These are phyloP conservation scores for Sporisorium iseilematis-ciliati DNA, from an alignment of 1,284 basidiomycete species.

Conservation along the genomic window DNA sequence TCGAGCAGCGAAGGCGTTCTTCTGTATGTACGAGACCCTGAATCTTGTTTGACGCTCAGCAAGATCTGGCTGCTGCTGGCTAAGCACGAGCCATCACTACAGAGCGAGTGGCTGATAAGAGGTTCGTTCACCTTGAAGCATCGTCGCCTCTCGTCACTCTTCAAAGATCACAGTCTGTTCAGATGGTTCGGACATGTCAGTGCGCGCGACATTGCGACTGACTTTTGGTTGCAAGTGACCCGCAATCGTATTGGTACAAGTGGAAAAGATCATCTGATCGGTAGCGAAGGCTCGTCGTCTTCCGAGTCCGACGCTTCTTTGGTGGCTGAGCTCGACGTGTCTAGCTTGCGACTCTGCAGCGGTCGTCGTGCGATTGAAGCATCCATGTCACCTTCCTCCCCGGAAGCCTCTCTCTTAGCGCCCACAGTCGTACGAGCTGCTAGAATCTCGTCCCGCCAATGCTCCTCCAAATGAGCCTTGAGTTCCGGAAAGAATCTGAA, in stretches of 20 bases:
- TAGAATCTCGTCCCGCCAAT: conserved; percentile 24
- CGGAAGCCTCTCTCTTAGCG: not conserved
- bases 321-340: not conserved
- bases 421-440: not conserved
- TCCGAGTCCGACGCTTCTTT: conserved; percentile 16
- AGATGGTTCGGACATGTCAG: no score
- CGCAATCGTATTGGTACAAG: not conserved
- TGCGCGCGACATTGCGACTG: no score
- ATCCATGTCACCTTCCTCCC: not conserved
- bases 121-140: no score
- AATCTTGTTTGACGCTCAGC: no score
- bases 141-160: no score
- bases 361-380: not conserved
- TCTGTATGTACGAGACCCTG: no score
- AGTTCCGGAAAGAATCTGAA: conserved; percentile 34
- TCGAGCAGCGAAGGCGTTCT: no score
- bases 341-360: conserved; percentile 17
- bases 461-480: conserved; percentile 36
- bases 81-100: not conserved
- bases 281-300: conserved; percentile 29
- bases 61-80: no score
- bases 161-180: no score
- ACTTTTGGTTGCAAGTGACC: not conserved
- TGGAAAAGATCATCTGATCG: conserved; percentile 5
- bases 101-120: no score